Conservation (phyloP, 148 eudicot genomes). For the Fagopyrum homotropicum region DNA sequence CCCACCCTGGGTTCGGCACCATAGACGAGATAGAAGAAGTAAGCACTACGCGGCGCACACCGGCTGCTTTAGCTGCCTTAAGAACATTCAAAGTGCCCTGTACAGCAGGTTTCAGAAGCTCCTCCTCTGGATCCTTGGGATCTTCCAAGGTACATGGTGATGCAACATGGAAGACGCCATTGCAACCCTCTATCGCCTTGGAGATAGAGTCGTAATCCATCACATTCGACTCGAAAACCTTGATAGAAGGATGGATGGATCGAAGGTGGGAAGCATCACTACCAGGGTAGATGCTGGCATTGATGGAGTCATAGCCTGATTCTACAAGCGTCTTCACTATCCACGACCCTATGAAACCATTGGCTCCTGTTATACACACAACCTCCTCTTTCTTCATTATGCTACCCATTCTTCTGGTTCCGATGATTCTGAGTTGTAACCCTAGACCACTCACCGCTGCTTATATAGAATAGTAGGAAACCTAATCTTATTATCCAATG, state of each 20-base stretch:
- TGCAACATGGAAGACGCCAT: constrained; percentile 86
- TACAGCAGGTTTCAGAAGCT: constrained; percentile 72
- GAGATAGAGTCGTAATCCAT: constrained; percentile 46
- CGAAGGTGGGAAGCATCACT: constrained; percentile 50
- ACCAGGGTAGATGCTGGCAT: constrained; percentile 59
- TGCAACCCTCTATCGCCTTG: constrained; percentile 42
- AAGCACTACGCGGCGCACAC: constrained; percentile 65
- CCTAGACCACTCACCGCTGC: too few species aligned
- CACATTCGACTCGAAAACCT: constrained; percentile 44
- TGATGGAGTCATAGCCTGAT: constrained; percentile 50
- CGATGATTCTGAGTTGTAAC: too few species aligned
- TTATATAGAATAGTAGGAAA: neutral
- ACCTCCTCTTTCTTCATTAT: constrained; percentile 13
- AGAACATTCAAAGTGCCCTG: constrained; percentile 70
- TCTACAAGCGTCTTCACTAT: constrained; percentile 46
- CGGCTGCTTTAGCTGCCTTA: constrained; percentile 42
- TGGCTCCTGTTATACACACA: constrained; percentile 83
- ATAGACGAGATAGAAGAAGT: constrained; percentile 75
- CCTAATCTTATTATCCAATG: neutral
- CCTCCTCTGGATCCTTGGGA: constrained; percentile 58
- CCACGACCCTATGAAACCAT: constrained; percentile 89
- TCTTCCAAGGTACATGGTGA: constrained; percentile 78
- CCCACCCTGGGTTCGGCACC: constrained; percentile 78
- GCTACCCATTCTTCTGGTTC: neutral
- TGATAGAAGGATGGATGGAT: constrained; percentile 30